A percentile compares a stretch with the other conserved stretches of the same genome.
phyloP scores from a whole-genome alignment of 192 early-diverging fungal genomes.

The Coemansia sp. region DNA sequence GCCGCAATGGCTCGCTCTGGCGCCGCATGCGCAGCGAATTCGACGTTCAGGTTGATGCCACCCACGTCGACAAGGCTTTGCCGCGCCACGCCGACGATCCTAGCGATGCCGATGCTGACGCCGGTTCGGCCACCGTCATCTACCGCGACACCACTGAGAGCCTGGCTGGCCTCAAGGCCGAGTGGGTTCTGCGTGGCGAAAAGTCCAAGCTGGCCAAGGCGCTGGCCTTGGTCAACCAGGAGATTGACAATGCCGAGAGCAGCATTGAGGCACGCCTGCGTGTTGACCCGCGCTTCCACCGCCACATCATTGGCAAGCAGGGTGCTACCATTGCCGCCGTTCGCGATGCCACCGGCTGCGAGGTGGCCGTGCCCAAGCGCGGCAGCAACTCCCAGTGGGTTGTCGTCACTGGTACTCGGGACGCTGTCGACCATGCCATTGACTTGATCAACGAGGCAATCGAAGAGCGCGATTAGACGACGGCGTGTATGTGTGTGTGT shows the following conservation, averaged over 20 bases:
- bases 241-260: not conserved
- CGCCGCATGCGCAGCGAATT: conserved; percentile 58
- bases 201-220: conserved; percentile 47
- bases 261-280: conserved; percentile 39
- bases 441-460: conserved; percentile 30
- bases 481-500: no score
- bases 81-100: conserved; percentile 44
- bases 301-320: conserved; percentile 70
- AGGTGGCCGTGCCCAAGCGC: conserved; percentile 56
- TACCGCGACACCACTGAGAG: conserved; percentile 14
- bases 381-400: conserved; percentile 27
- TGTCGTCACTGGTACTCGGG: conserved; percentile 16
- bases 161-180: conserved; percentile 19
- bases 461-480: conserved; percentile 32
- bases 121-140: conserved; percentile 11
- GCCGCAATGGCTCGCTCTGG: conserved; percentile 48
- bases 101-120: conserved; percentile 8
- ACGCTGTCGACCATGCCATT: conserved; percentile 21
- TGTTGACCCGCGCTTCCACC: conserved; percentile 49
- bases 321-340: conserved; percentile 68
- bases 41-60: conserved; percentile 55
- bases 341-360: conserved; percentile 58
- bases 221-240: conserved; percentile 12
- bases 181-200: conserved; percentile 54
- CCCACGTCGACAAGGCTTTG: conserved; percentile 32